Evolutionary conservation across 78 protist genomes (phyloP).

Genomic region (Dictyostelium citrinum): DNA sequence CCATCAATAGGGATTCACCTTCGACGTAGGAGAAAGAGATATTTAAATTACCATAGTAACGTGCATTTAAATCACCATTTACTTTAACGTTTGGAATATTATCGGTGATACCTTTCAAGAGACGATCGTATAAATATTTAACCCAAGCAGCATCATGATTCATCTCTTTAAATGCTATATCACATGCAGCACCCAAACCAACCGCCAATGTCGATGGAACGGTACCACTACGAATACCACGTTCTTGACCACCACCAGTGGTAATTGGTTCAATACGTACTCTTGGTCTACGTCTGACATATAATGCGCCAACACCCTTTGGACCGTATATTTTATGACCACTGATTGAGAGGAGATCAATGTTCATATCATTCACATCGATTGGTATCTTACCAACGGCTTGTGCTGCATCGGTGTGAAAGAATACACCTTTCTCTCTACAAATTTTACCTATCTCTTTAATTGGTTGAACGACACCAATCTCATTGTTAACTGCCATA

Average conservation of each 20-base stretch:
- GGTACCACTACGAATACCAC: conserved; percentile 96
- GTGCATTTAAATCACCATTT: conserved; percentile 68
- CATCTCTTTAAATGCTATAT: conserved; percentile 90
- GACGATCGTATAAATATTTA: conserved; percentile 72
- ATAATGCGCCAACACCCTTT: conserved; percentile 98
- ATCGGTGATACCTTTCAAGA: conserved; percentile 72
- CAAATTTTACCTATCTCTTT: conserved; percentile 95
- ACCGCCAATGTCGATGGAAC: conserved; percentile 93
- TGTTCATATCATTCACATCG: conserved; percentile 92
- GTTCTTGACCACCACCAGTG: conserved; percentile 99
- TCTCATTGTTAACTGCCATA: conserved; percentile 99
- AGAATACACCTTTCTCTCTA: conserved; percentile 80
- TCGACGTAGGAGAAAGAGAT: conserved; percentile 97
- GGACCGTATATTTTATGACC: conserved; percentile 99
- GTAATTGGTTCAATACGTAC: conserved; percentile 92
- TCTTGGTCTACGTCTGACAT: conserved; percentile 95
- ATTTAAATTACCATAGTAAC: conserved; percentile 96
- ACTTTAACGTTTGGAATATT: conserved; percentile 68
- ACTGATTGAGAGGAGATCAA: conserved; percentile 93
- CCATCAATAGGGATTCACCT: conserved; percentile 98
- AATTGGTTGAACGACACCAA: conserved; percentile 97
- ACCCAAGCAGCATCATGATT: conserved; percentile 87
- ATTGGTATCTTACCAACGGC: conserved; percentile 98
- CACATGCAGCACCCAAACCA: conserved; percentile 96
- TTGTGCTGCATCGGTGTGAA: conserved; percentile 99